These are phyloP conservation scores for Zygosaccharomyces siamensis DNA, from an alignment of 805 yeast species.

Conservation along the genomic window DNA sequence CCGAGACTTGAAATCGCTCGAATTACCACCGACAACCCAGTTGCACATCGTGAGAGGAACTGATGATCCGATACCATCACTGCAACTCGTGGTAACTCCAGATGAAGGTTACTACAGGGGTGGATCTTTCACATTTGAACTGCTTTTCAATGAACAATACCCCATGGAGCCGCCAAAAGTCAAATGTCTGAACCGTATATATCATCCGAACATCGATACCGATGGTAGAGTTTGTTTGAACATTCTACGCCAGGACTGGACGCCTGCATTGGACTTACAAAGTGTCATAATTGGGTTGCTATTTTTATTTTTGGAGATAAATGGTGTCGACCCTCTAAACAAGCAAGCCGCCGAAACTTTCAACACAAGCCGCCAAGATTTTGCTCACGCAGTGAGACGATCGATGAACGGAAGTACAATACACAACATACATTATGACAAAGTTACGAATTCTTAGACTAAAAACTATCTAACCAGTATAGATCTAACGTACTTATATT, in stretches of 20 bases:
- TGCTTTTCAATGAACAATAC: constrained; percentile 61
- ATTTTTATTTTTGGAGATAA: constrained; percentile 83
- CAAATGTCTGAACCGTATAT: constrained; percentile 62
- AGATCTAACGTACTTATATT: not conserved
- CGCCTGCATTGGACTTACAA: constrained; percentile 81
- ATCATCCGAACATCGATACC: constrained; percentile 89
- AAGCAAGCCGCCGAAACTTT: constrained; percentile 76
- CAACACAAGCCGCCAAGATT: constrained; percentile 42
- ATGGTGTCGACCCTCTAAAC: constrained; percentile 87
- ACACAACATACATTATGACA: constrained; percentile 56
- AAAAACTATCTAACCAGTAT: not conserved
- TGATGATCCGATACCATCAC: constrained; percentile 11
- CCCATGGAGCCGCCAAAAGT: constrained; percentile 94
- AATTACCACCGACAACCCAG: constrained; percentile 24
- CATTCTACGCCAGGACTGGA: constrained; percentile 92
- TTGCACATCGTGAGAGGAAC: constrained; percentile 11
- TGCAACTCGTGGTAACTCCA: constrained; percentile 22
- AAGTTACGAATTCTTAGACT: constrained; percentile 36
- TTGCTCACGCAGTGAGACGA: constrained; percentile 50
- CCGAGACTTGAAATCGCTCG: constrained; percentile 24
- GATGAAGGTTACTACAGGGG: constrained; percentile 30
- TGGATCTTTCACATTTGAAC: constrained; percentile 50
- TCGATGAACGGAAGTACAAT: constrained; percentile 74
- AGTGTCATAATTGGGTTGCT: constrained; percentile 79
- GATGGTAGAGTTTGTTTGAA: constrained; percentile 91